Evolutionary conservation across 306 rosid species (phyloP).

Genomic region (Astragalus glycyphyllos): DNA sequence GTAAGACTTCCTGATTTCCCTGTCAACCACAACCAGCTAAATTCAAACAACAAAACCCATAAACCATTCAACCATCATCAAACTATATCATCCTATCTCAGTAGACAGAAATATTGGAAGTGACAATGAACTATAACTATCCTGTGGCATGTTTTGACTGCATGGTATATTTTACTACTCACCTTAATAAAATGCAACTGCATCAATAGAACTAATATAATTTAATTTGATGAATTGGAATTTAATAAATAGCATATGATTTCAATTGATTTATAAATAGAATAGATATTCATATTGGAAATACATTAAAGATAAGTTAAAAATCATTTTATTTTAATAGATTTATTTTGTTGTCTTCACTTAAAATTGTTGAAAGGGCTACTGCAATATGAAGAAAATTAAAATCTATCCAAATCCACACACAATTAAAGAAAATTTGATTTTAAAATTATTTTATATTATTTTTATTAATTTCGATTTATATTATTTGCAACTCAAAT

Average conservation of each 20-base stretch:
- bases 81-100: conserved; percentile 20
- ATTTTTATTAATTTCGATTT: background rate
- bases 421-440: conserved; percentile 1
- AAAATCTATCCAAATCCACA: conserved; percentile 6
- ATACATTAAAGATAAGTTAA: background rate
- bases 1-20: conserved; percentile 54
- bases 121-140: conserved; percentile 11
- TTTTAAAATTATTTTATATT: background rate
- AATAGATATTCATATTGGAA: conserved; percentile 1
- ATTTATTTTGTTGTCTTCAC: conserved; percentile 1
- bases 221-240: conserved; percentile 5
- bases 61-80: conserved; percentile 17
- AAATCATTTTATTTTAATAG: background rate
- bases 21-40: conserved; percentile 40
- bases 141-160: background rate
- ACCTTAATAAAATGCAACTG: conserved; percentile 12
- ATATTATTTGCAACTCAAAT: conserved; percentile 12
- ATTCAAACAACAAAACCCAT: conserved; percentile 10
- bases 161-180: conserved; percentile 11
- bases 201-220: conserved; percentile 15
- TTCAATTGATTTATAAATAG: conserved; percentile 24
- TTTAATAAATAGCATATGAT: background rate
- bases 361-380: conserved; percentile 17
- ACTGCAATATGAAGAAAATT: conserved; percentile 8
- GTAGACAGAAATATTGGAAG: background rate